Base-by-base conservation (phyloP, 768 basidiomycete genomes). In the Russula lepida region DNA sequence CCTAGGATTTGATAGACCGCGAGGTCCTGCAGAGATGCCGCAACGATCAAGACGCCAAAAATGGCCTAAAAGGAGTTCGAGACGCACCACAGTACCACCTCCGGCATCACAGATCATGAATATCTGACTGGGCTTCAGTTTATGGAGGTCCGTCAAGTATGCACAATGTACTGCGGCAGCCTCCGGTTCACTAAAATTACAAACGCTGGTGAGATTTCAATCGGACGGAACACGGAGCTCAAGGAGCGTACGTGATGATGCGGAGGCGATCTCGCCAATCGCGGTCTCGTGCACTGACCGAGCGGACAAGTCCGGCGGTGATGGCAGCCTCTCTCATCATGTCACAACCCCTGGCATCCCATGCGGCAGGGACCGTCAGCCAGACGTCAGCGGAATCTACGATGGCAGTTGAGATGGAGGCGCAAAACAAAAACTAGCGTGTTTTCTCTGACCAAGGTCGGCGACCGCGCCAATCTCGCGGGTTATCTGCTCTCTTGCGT, bases 111-210 rank as follows among this genome's bases (percentile, higher is more conserved):
- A 91, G n/a, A 95, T 88, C 71, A 94, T 85, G 70, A 94, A 94
- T 64, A 84, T 90, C 69, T 94, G 90, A 23, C 85, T 86, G 0
- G 89, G 81, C 54, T 82, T 84, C 56, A 94, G 75, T 65, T 85
- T 84, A 72, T 92, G 89, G 3, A 94, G 75, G 61, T 88, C 84
- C 32, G 88, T 89, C 54, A 94, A 76, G 61, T 87, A 83, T 3
- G 88, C 89, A 62, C 90, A 92, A 62, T 95, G 92, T 9, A 93
- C 88, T 8, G 92, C 92, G n/a, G 91, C 92, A 1, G 92, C 92
- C 72, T 93, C 92, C 30, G 83, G 81, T 64, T 84, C 83, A 23
- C 81, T 84, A 66, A 5, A 5, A 62, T n/a, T 21, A 6, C 13
- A 27, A 17, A 19, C 23, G 32, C 55, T 58, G 5, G 25, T 58